Evolutionary conservation across 257 asterid genomes (phyloP).

Genomic region (Misopates orontium): DNA sequence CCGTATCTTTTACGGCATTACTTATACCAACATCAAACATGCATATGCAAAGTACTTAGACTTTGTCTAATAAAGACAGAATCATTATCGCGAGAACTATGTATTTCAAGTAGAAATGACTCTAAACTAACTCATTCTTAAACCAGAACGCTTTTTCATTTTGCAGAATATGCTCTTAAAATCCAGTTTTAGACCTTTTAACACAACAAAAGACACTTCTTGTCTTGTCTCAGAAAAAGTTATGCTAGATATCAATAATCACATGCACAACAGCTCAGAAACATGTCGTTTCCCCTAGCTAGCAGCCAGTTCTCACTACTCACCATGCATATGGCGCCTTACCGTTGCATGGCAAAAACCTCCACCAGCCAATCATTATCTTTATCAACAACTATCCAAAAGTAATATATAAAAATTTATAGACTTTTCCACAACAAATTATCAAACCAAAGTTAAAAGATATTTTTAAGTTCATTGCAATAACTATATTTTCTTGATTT

Average conservation of each 20-base stretch:
- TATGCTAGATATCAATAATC: slow-evolving; percentile 11
- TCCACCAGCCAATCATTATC: slow-evolving; percentile 19
- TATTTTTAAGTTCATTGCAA: too few relatives aligned
- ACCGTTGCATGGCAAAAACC: slow-evolving; percentile 19
- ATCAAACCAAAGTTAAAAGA: too few relatives aligned
- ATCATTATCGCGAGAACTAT: too few relatives aligned
- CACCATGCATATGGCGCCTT: slow-evolving; percentile 19
- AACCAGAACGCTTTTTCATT: neutral
- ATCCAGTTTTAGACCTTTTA: neutral
- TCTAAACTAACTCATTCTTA: neutral
- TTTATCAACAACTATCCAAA: slow-evolving; percentile 8
- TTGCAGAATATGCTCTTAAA: slow-evolving; percentile 20
- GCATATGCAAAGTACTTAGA: too few relatives aligned
- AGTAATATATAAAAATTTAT: too few relatives aligned
- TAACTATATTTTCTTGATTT: too few relatives aligned
- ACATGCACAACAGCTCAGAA: slow-evolving; percentile 39
- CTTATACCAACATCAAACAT: too few relatives aligned
- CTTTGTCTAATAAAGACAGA: too few relatives aligned
- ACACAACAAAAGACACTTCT: slow-evolving; percentile 36
- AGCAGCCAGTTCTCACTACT: neutral
- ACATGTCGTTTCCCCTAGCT: slow-evolving; percentile 17
- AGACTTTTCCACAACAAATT: too few relatives aligned
- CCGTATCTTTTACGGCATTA: too few relatives aligned
- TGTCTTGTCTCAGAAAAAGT: slow-evolving; percentile 26
- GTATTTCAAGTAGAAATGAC: too few relatives aligned